Evolutionary conservation across 441 rosid genomes (phyloP).

Genomic region (Arabidopsis lyrata): DNA sequence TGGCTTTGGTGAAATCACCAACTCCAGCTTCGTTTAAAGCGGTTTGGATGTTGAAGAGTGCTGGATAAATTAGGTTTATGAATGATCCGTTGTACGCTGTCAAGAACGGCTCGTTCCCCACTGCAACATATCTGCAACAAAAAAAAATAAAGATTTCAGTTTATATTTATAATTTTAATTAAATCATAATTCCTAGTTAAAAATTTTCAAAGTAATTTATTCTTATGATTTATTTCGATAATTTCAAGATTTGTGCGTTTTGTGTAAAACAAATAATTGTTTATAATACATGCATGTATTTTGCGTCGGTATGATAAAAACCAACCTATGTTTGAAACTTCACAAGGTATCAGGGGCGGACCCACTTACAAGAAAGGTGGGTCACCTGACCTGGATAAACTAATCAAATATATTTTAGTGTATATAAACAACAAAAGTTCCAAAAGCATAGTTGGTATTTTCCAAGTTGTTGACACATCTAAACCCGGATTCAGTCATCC

Average conservation of each 20-base stretch:
- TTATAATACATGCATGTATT: background rate
- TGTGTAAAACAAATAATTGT: background rate
- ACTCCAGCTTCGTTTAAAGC: conserved; percentile 86
- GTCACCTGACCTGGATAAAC: too few species aligned
- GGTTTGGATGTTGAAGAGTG: conserved; percentile 88
- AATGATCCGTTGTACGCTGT: conserved; percentile 72
- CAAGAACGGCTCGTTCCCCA: conserved; percentile 93
- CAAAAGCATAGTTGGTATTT: too few species aligned
- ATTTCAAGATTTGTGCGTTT: background rate
- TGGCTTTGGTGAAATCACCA: conserved; percentile 84
- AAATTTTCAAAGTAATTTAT: background rate
- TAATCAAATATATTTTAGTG: too few species aligned
- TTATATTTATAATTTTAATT: background rate
- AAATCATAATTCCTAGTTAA: background rate
- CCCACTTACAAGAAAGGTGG: too few species aligned
- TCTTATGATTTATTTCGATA: background rate
- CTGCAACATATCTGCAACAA: conserved; percentile 72
- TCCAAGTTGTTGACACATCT: too few species aligned
- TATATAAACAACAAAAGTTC: too few species aligned
- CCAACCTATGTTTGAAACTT: conserved; percentile 7
- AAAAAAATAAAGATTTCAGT: background rate
- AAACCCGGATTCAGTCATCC: too few species aligned
- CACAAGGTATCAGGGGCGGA: too few species aligned
- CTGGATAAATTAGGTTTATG: conserved; percentile 76
- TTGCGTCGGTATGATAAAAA: background rate